Base-by-base conservation (phyloP, 2,329 filamentous ascomycete species). In the Incumbomyces lentus region DNA sequence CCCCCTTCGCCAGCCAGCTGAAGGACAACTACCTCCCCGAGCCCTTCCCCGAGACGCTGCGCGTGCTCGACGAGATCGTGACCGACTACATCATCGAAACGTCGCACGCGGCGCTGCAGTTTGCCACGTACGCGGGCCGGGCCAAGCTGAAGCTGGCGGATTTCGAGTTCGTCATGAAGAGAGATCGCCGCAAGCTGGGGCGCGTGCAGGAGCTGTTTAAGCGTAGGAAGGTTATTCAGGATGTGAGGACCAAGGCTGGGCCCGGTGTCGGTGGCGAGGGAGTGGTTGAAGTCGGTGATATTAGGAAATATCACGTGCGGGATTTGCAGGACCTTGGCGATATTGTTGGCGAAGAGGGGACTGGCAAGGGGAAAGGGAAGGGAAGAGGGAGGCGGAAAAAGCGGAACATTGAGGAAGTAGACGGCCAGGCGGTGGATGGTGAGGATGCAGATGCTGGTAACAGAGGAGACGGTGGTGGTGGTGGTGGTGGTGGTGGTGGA, bases 71-170 rank as follows among this genome's bases (percentile, higher is more conserved):
- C 71, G 89, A 95, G 68, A 90, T 96, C 57, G 79, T 95, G 51
- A 95, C 89, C 52, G 92, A 96, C 70, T 95, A 94, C 72, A 86
- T 96, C 63, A 87, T 94, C 62, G 87, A 92, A 64, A 82, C 92
- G 46, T 90, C 86, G 67, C 92, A 94, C 69, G 83, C 87, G 61
- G 90, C 92, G 3, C 86, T 88, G 3, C 80, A 86, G 37, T 82
- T 83, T 44, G 92, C 92, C 1, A 81, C 86, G 63, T 86, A 94
- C 65, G 81, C 85, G 2, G 84, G 88, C 0, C 84, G 92, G 1
- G 86, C 94, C 59, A 98, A 98, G 69, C 88, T 98, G 68, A 98
- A 98, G 65, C 86, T 94, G 59, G 90, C 95, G 60, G 92, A 98
- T 66, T 95, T 98, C 69, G 88, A 93, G 60, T 98, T 94, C 66